Evolutionary conservation across 2,329 filamentous ascomycete species (phyloP).

Genomic region (Neonectria neomacrospora): DNA sequence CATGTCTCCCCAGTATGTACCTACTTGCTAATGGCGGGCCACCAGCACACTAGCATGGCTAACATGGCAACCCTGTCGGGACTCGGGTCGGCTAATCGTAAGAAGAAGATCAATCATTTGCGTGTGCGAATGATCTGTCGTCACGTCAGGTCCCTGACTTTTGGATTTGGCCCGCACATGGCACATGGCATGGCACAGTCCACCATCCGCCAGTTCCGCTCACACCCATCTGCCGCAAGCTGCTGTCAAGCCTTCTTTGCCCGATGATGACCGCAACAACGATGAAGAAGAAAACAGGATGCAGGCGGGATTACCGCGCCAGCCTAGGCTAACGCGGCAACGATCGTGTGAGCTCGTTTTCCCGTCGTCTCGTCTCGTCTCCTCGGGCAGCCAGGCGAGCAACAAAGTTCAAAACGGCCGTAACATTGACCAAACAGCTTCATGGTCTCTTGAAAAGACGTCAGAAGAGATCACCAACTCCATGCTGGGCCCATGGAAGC

Average conservation of each 20-base stretch:
- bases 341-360: neutral
- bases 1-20: neutral
- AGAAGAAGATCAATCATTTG: neutral
- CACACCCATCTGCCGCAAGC: neutral
- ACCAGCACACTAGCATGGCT: constrained; percentile 2
- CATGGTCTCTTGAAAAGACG: neutral
- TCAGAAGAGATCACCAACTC: neutral
- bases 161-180: constrained; percentile 3
- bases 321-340: constrained; percentile 16
- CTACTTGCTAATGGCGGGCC: neutral
- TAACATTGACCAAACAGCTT: constrained; percentile 4
- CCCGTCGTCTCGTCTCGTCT: neutral
- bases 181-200: constrained; percentile 4
- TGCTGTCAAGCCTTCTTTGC: neutral
- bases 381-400: neutral
- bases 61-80: constrained; percentile 3
- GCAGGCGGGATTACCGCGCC: constrained; percentile 8
- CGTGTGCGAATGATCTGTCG: neutral
- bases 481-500: neutral
- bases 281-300: constrained; percentile 6
- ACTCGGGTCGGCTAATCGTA: constrained; percentile 21
- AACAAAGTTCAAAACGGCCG: neutral
- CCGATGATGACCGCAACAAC: neutral
- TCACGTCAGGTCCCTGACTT: constrained; percentile 12
- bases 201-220: constrained; percentile 2